Percentiles rank a stretch among this genome's conserved stretches.
Evolutionary conservation across 108 stramenopile species (phyloP).

Genomic region (Conticribra weissflogii): DNA sequence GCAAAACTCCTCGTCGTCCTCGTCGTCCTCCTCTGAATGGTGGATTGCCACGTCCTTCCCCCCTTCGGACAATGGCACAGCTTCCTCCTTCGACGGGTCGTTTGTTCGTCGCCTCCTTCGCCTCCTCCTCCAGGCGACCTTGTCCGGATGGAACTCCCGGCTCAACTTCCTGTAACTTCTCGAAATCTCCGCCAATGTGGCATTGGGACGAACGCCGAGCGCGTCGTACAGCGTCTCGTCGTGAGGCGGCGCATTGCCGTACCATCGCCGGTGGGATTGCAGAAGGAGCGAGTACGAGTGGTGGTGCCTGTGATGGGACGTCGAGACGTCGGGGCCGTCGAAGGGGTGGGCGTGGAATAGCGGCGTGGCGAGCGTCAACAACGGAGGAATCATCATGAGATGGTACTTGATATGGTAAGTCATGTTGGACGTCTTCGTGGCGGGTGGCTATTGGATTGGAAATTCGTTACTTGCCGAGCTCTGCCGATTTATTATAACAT

Average conservation of each 20-base stretch:
- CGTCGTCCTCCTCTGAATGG: slow-evolving; percentile 13
- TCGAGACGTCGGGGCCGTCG: no score
- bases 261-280: background rate
- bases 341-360: no score
- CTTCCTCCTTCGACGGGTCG: background rate
- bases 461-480: no score
- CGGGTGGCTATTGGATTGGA: no score
- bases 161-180: slow-evolving; percentile 69
- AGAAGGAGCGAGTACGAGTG: background rate
- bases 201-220: slow-evolving; percentile 71
- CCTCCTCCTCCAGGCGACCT: slow-evolving; percentile 18
- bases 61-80: background rate
- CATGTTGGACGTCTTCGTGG: no score
- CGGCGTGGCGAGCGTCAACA: no score
- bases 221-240: slow-evolving; percentile 76
- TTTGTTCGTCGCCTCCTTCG: no score
- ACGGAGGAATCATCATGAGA: no score
- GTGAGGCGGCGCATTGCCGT: slow-evolving; percentile 60
- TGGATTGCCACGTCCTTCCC: no score
- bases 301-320: no score
- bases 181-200: slow-evolving; percentile 73
- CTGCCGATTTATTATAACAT: no score
- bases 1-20: slow-evolving; percentile 19
- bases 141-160: slow-evolving; percentile 87
- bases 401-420: no score